Base-by-base conservation (phyloP, 2,329 filamentous ascomycete genomes). In the Aspergillus piperis region DNA sequence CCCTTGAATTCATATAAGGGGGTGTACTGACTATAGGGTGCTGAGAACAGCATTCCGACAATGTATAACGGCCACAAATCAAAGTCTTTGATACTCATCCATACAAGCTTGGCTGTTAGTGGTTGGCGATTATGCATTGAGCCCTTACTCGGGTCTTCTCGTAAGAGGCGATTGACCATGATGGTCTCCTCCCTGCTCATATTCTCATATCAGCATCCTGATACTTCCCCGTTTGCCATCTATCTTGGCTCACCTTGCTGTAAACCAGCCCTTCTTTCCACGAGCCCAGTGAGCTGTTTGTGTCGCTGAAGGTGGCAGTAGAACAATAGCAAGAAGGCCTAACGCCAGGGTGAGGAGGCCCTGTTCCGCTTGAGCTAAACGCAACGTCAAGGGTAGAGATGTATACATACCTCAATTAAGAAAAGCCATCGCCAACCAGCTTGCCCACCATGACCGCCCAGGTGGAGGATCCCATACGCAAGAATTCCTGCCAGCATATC, bases 151-250 rank as follows among this genome's bases (percentile, higher is more conserved):
- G 81, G 81, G 57, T 83, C 81, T 41, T 83, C 81, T 3, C 81
- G 75, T 21, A 83, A 68, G 17, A 86, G 78, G 30, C 81, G 80
- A 67, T 89, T 90, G 32, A 88, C 82, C 81, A 90, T 85, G 63
- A 90, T 89, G 25, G 82, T 80, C 66, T 90, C 88, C 70, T 90
- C 85, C 0, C 70, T 70, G 44, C 15, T 10, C 32, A 3, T 2
- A 2, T 17, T 49, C 30, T 48, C 13, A 8, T 19, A 3, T 51
- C 6, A 36, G 5, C 23, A 17, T 38, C 13, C 19, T 13, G 10
- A 11, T 42, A 17, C 36, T 25, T 21, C 25, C 36, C 27, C 5
- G 15, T 8, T 50, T 50, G 8, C 32, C 3, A 8, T n/a, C n/a
- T 5, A 17, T 13, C 11, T 10, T 27, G 7, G 48, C 54, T 25